phyloP scores from a whole-genome alignment of 2,329 filamentous ascomycete species.

The Lecanicillium sp. region DNA sequence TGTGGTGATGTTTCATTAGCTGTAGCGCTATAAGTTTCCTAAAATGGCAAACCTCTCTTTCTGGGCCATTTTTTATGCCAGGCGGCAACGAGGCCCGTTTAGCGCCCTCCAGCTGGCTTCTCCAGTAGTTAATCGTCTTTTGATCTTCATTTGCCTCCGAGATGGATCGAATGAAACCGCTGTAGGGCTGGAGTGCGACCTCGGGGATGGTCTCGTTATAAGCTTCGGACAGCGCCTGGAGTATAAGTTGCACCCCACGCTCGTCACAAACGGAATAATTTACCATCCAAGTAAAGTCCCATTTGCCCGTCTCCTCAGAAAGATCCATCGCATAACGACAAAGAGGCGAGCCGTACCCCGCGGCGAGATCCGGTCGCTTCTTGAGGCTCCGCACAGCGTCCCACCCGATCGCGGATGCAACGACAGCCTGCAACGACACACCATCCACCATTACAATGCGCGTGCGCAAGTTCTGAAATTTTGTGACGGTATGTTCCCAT shows the following conservation, averaged over 20 bases:
- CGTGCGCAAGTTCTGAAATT: slow-evolving; percentile 13
- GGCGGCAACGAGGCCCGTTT: neutral
- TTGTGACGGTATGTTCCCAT: slow-evolving; percentile 1
- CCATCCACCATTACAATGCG: neutral
- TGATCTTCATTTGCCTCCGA: neutral
- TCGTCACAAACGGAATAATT: neutral
- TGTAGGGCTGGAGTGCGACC: neutral
- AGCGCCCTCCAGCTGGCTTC: neutral
- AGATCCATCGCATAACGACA: neutral
- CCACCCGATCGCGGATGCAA: neutral
- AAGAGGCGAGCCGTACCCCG: slow-evolving; percentile 5
- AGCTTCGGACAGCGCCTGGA: neutral
- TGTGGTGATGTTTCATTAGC: neutral
- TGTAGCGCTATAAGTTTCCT: neutral
- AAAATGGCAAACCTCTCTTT: neutral
- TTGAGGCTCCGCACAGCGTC: neutral
- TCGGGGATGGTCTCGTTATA: neutral
- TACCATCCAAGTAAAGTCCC: neutral
- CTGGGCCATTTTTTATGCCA: neutral
- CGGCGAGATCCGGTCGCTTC: neutral
- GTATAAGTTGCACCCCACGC: neutral
- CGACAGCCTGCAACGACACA: neutral
- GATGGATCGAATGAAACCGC: neutral
- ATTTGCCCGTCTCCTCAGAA: neutral
- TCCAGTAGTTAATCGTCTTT: neutral